Evolutionary conservation across 1,284 basidiomycete genomes (phyloP), one percentile per base, ranked within the genome.

Genomic region (Sphagnurus paluster): DNA sequence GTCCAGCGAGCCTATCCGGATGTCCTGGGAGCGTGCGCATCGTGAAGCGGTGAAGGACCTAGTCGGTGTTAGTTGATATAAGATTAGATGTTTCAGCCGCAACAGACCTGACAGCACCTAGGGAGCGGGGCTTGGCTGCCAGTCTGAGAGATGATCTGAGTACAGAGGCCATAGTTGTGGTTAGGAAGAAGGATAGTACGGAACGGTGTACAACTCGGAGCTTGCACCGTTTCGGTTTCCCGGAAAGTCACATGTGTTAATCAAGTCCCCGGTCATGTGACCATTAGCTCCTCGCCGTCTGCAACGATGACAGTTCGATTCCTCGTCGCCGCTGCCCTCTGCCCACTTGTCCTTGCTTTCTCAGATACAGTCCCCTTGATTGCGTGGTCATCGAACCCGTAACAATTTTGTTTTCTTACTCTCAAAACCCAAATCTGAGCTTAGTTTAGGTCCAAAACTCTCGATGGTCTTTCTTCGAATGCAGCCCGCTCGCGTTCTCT

Each of bases 321-420:
- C 13, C 16, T 61, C 33, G 39, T 65, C 44, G 56, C 67, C 44
- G 60, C 62, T 21, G 61, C 74, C 24, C 60, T 82, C 29, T 59
- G 76, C 29, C 74, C 76, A 1, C 53, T 73, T 14, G 73, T 69
- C 5, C 59, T 72, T 26, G 82, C 80, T 1, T 86, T 79, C 63
- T 76, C 73, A 5, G 72, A 80, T 44, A 83, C 82, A 0, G 62
- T 70, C 2, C 85, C 86, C 2, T 59, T 88, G 10, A 62, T 89
- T 5, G 76, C 77, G n/a, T 89, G 87, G 87, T 80, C 85, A 0
- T 84, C 84, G 19, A 68, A 74, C 44, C 74, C 69, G 84, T 85
- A 61, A 19, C 52, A 56, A 14, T 32, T 32, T 19, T 28, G 24
- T 8, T 24, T 5, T 17, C 4, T n/a, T 4, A 24, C 17, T 26